Percentiles rank a stretch among this genome's conserved stretches.
phyloP scores from a whole-genome alignment of 164 flowering plant genomes.

The Nelumbo lutea region DNA sequence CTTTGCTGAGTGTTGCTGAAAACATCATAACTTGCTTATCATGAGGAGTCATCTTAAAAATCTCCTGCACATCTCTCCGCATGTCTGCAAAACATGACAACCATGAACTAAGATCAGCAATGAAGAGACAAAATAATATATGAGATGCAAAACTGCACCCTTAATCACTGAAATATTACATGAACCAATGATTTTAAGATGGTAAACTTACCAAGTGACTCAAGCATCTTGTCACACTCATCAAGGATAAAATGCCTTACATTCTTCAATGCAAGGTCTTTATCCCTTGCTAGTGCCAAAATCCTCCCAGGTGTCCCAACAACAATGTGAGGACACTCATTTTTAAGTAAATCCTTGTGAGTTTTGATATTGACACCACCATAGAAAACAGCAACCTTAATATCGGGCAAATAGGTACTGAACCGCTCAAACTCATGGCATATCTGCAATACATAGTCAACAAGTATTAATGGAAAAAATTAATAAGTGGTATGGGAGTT shows the following conservation, averaged over 20 bases:
- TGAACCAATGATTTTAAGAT: background rate
- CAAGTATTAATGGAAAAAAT: background rate
- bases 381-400: conserved; percentile 92
- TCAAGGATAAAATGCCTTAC: conserved; percentile 98
- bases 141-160: background rate
- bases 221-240: conserved; percentile 99
- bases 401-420: conserved; percentile 79
- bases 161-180: background rate
- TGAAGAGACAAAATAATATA: background rate
- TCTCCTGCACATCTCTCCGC: conserved; percentile 98
- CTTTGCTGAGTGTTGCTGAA: conserved; percentile 98
- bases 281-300: conserved; percentile 84
- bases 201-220: conserved; percentile 73
- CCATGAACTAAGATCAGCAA: background rate
- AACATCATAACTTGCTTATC: conserved; percentile 99
- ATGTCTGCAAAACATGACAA: conserved; percentile 51
- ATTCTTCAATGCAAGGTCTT: conserved; percentile 80
- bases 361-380: conserved; percentile 86
- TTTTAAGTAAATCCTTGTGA: conserved; percentile 86
- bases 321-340: conserved; percentile 96
- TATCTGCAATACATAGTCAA: conserved; percentile 39
- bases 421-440: conserved; percentile 97
- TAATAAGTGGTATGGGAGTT: background rate
- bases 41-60: conserved; percentile 98
- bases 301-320: conserved; percentile 98